Percentiles rank a stretch among this genome's conserved stretches.
Conservation (phyloP, 495 filamentous ascomycete genomes). For the Penicillium angulare region DNA sequence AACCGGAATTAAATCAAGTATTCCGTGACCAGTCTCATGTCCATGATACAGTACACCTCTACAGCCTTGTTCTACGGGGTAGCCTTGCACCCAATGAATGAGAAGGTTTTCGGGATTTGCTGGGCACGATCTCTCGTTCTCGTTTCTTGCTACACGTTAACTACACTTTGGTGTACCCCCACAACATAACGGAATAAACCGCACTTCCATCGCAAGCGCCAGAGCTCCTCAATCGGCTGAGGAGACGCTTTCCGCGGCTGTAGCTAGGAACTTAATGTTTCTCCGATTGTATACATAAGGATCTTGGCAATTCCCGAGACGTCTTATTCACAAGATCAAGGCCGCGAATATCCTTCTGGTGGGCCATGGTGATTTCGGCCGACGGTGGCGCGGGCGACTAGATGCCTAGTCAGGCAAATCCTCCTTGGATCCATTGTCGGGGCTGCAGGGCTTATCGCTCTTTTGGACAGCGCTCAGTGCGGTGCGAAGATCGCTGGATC, state of each 20-base stretch:
- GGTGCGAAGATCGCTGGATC: conserved; percentile 24
- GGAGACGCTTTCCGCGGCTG: conserved; percentile 11
- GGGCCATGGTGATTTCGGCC: conserved; percentile 18
- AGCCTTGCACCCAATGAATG: conserved; percentile 7
- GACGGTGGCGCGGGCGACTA: conserved; percentile 24
- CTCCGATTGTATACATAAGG: not conserved
- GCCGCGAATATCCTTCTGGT: conserved; percentile 17
- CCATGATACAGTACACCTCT: not conserved
- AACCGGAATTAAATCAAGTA: not conserved
- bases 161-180: not conserved
- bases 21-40: conserved; percentile 1
- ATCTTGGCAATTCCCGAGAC: too few relatives aligned
- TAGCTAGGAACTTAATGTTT: not conserved
- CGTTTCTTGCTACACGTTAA: not conserved
- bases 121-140: not conserved
- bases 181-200: not conserved
- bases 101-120: conserved; percentile 9
- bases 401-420: conserved; percentile 28
- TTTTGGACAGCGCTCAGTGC: conserved; percentile 12
- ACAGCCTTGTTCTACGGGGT: too few relatives aligned
- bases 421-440: conserved; percentile 22
- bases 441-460: conserved; percentile 30
- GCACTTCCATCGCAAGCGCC: conserved; percentile 5
- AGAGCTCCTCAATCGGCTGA: conserved; percentile 7
- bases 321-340: conserved; percentile 14